A percentile compares a stretch with the other conserved stretches of the same genome.
Evolutionary conservation across 176 grass and related monocot genomes (phyloP).

Genomic region (Areca catechu): DNA sequence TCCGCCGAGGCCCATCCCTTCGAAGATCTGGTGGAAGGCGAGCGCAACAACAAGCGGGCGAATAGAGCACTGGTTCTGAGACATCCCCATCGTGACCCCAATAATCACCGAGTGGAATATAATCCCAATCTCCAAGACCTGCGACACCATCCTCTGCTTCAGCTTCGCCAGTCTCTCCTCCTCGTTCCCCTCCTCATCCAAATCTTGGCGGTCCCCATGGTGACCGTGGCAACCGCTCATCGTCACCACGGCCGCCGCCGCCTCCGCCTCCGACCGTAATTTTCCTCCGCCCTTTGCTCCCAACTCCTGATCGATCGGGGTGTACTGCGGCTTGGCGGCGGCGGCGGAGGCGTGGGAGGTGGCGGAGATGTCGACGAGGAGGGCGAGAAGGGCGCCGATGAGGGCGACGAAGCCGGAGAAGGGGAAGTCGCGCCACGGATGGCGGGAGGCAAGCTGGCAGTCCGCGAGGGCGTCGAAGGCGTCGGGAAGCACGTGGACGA

Average conservation of each 20-base stretch:
- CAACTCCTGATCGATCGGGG: constrained; percentile 47
- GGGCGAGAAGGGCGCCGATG: constrained; percentile 76
- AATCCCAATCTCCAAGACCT: constrained; percentile 90
- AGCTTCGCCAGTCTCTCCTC: constrained; percentile 56
- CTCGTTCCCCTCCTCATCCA: constrained; percentile 13
- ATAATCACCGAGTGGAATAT: constrained; percentile 95
- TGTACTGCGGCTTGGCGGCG: constrained; percentile 29
- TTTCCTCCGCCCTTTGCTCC: constrained; percentile 34
- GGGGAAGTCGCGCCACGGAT: constrained; percentile 71
- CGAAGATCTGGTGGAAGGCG: constrained; percentile 91
- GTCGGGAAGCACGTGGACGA: constrained; percentile 95
- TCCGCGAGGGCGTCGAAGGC: constrained; percentile 65
- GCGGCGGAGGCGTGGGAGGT: constrained; percentile 40
- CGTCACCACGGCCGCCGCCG: not conserved
- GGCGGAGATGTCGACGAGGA: constrained; percentile 82
- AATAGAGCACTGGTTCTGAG: constrained; percentile 81
- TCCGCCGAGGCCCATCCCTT: constrained; percentile 92
- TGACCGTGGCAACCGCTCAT: constrained; percentile 43
- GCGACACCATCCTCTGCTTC: constrained; percentile 98
- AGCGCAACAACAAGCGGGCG: constrained; percentile 73
- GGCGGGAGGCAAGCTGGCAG: constrained; percentile 51
- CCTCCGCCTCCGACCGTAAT: not conserved
- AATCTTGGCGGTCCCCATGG: constrained; percentile 15
- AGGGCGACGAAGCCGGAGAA: constrained; percentile 78
- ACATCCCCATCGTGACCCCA: constrained; percentile 76